Evolutionary conservation across 2,329 filamentous ascomycete species (phyloP), one percentile per base, ranked within the genome.

Genomic region (Penicillium glabrum): DNA sequence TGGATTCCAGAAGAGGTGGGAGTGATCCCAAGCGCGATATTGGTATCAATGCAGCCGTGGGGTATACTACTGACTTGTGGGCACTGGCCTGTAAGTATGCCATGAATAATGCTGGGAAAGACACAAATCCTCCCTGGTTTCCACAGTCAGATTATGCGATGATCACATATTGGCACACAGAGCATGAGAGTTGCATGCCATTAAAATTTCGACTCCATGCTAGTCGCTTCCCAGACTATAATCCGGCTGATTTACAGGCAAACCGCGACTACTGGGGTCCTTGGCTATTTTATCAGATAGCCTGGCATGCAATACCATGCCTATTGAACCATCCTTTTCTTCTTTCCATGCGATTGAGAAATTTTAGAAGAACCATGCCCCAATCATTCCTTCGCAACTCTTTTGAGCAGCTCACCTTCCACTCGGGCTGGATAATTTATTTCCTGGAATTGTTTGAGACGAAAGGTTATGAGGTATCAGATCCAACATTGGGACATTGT

Each of bases 341-440:
- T 1, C 63, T 82, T 3, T 81, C 79, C 1, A 72, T 81, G 48
- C 69, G 79, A 3, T 67, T 82, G 4, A 72, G 76, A 3, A 79
- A 75, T 45, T 80, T 81, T 57, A 76, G 78, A 9, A 70, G 76
- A 26, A 78, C 75, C 0, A 79, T 82, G 58, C 80, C 80, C 0
- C 78, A 82, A 48, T 76, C 79, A 1, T 82, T 82, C 23, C 72
- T 82, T 1, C 79, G 80, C 23, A 77, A 80, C 54, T 81, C 78
- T 0, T 77, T 77, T 19, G 79, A 82, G 54, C 69, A 77, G 19
- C 77, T 80, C 7, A 73, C 75, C 0, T 72, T 75, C 0, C 79
- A 81, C 55, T 75, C 76, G 0, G 75, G 75, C 6, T 82, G 80
- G 80, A 75, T 81, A 13, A 67, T 80, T 7, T 78, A 80, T 62